Percentiles rank a stretch among this genome's conserved stretches.
These are phyloP conservation scores for Tricholoma sp. DNA, from an alignment of 768 basidiomycete species.

Conservation along the genomic window DNA sequence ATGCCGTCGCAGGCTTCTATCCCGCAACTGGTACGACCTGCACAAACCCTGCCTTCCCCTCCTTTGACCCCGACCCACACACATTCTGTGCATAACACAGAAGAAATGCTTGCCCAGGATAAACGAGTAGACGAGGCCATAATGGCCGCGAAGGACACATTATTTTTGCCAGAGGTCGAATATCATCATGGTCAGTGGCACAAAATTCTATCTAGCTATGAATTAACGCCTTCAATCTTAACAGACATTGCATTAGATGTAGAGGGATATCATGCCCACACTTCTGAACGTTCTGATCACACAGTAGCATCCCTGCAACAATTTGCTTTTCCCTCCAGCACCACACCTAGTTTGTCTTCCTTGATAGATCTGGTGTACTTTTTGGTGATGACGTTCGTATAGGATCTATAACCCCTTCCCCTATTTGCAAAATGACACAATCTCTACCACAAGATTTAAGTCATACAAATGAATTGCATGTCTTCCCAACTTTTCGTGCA, in stretches of 20 bases:
- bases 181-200: constrained; percentile 50
- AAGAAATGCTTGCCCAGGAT: constrained; percentile 35
- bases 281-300: constrained; percentile 35
- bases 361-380: background rate
- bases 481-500: constrained; percentile 36
- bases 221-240: constrained; percentile 2
- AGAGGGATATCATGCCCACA: constrained; percentile 69
- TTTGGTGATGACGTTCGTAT: background rate
- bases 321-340: constrained; percentile 8
- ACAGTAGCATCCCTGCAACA: constrained; percentile 29
- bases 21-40: constrained; percentile 14
- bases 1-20: constrained; percentile 28
- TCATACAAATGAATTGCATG: constrained; percentile 1
- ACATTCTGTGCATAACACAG: constrained; percentile 13
- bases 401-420: constrained; percentile 22
- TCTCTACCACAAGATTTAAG: background rate
- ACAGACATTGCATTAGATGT: constrained; percentile 77
- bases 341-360: constrained; percentile 8
- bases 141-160: constrained; percentile 33
- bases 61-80: constrained; percentile 22
- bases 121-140: constrained; percentile 48
- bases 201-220: background rate
- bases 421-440: constrained; percentile 7
- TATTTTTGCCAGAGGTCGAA: constrained; percentile 49
- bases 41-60: constrained; percentile 27